phyloP scores from a whole-genome alignment of 805 yeast species.

The Saccharomycopsis sp. region DNA sequence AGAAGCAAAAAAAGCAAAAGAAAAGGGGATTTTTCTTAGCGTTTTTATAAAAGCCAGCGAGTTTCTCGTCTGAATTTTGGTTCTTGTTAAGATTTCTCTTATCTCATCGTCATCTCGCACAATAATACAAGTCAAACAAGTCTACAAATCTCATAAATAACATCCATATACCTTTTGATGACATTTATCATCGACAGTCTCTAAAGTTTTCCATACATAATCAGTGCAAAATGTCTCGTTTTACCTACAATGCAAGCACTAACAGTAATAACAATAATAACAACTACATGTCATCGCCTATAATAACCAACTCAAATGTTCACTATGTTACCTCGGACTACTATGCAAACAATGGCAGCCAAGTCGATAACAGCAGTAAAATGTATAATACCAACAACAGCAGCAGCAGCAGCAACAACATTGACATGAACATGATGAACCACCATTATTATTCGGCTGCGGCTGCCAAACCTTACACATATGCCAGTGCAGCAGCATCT shows the following conservation, averaged over 20 bases:
- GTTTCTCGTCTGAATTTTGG: background rate
- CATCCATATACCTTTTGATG: background rate
- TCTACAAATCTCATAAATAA: background rate
- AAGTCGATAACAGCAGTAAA: background rate
- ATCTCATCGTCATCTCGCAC: background rate
- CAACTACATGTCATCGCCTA: slow-evolving; percentile 4
- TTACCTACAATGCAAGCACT: slow-evolving; percentile 1
- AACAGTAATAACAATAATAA: background rate
- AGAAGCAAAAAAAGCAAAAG: background rate
- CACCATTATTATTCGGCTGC: background rate
- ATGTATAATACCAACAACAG: background rate
- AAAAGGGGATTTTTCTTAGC: background rate
- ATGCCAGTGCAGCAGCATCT: background rate
- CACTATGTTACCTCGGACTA: background rate
- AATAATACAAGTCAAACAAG: background rate
- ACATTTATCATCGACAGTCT: background rate
- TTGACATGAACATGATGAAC: background rate
- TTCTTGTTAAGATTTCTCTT: background rate
- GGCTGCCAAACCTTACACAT: background rate
- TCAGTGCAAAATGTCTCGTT: background rate
- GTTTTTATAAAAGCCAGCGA: slow-evolving; percentile 1
- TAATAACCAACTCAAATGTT: slow-evolving; percentile 18
- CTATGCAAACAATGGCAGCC: background rate
- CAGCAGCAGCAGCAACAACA: background rate
- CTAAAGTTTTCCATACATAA: background rate